These are phyloP conservation scores for Heritiera littoralis DNA, from an alignment of 345 rosid species.

Conservation along the genomic window DNA sequence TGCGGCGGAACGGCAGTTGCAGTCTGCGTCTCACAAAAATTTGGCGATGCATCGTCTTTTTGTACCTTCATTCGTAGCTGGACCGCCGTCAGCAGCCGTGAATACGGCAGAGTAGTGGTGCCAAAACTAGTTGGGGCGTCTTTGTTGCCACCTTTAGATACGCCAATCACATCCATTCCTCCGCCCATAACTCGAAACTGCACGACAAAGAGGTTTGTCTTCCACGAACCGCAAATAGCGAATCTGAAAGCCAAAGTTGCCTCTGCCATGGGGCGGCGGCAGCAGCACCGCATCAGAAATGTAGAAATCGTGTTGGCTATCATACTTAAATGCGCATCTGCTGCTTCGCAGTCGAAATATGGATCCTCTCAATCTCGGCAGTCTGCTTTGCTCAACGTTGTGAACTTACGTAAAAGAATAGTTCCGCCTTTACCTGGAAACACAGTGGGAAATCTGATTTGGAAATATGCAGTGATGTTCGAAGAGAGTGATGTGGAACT, in stretches of 20 bases:
- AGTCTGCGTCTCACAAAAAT: slow-evolving; percentile 20
- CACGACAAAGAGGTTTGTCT: slow-evolving; percentile 25
- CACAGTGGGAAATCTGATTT: slow-evolving; percentile 19
- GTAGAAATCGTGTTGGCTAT: slow-evolving; percentile 30
- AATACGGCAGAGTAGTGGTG: not conserved
- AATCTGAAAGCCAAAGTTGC: slow-evolving; percentile 11
- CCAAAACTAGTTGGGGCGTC: slow-evolving; percentile 1
- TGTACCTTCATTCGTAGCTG: slow-evolving; percentile 15
- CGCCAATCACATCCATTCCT: not conserved
- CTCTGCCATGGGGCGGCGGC: not conserved
- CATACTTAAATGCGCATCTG: slow-evolving; percentile 24
- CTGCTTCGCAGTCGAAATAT: slow-evolving; percentile 7
- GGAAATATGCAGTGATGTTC: not conserved
- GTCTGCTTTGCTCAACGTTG: not conserved
- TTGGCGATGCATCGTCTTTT: slow-evolving; percentile 20
- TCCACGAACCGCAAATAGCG: slow-evolving; percentile 11
- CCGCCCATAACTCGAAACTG: not conserved
- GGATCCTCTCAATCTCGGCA: not conserved
- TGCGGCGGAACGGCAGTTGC: slow-evolving; percentile 23
- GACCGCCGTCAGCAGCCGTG: slow-evolving; percentile 11
- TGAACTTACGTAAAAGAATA: slow-evolving; percentile 16
- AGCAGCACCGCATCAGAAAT: not conserved
- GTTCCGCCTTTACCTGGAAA: slow-evolving; percentile 18
- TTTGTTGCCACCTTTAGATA: not conserved
- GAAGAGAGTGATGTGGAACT: slow-evolving; percentile 17